Percentiles rank a stretch among this genome's conserved stretches.
Conservation (phyloP, 2,329 filamentous ascomycete genomes). For the Venturia asperata region DNA sequence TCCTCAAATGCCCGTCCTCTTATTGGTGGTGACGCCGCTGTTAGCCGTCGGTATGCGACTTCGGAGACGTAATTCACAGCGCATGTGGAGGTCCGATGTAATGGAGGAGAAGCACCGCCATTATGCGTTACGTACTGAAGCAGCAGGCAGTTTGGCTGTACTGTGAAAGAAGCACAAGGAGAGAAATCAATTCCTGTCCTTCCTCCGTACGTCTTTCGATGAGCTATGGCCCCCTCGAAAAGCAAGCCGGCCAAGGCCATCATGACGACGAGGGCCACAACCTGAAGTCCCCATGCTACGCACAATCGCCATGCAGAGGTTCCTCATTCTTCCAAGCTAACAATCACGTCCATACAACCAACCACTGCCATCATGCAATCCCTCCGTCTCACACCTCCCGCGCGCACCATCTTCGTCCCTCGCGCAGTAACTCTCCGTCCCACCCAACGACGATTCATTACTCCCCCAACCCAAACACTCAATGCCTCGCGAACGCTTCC, state of each 20-base stretch:
- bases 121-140: neutral
- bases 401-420: neutral
- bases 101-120: neutral
- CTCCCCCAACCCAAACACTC: conserved; percentile 49
- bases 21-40: conserved; percentile 1
- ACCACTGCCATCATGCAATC: neutral
- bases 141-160: neutral
- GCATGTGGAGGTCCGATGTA: neutral
- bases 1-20: neutral
- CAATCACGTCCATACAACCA: neutral
- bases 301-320: neutral
- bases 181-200: no score
- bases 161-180: no score
- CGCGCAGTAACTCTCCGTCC: conserved; percentile 24
- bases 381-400: neutral
- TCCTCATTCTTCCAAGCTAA: neutral
- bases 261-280: conserved; percentile 5
- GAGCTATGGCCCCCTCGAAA: neutral
- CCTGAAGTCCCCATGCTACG: neutral
- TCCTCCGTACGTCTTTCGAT: no score
- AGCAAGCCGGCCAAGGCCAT: neutral
- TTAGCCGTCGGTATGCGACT: neutral
- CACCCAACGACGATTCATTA: conserved; percentile 23
- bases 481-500: conserved; percentile 69
- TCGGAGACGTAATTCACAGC: neutral